Evolutionary conservation across 208 protist genomes (phyloP), one percentile per base, ranked within the genome.

Genomic region (Leishmania mexicana): DNA sequence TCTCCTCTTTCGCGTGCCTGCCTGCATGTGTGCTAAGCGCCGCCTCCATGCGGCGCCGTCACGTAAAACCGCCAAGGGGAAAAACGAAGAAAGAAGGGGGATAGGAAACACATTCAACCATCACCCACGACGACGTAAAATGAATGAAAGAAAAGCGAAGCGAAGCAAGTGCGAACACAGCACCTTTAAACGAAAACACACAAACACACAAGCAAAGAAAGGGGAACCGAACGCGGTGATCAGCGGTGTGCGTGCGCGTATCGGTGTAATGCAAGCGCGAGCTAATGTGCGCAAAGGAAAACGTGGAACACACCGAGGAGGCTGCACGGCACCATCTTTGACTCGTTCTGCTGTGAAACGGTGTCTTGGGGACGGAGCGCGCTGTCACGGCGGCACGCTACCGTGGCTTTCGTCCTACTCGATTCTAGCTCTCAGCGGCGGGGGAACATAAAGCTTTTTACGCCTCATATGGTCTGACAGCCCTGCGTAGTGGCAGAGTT

Each of bases 361-460:
- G 31, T 40, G 15, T 17, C 11, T 19, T 40, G 19, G 28, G 3
- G 13, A 4, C 31, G 31, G 62, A 7, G 31, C 57, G 57, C 24
- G 24, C 13, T 31, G 57, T 24, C 3, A 6, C 57, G 5, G 57
- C 57, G 28, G 6, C 5, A 31, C 57, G 57, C 28, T 21, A 24
- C 57, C 28, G 57, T 62, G 57, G 24, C 57, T 62, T 31, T 31
- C 24, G 57, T 78, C 78, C 70, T 53, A 35, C 81, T 5, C 51
- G 0, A 58, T 35, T 83, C 74, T 67, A 40, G 45, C 42, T 40
- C n/a, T 72, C 62, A 68, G 62, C 3, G 31, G 28, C 10, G 8
- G 35, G 31, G 15, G 10, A 8, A 10, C 62, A 5, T 8, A 40
- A 40, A 17, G 57, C 28, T 7, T 17, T 17, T 24, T 68, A 15